A percentile compares a stretch with the other conserved stretches of the same genome.
These are phyloP conservation scores for Agarophyton chilense DNA, from an alignment of 23 red algal species.

Conservation along the genomic window DNA sequence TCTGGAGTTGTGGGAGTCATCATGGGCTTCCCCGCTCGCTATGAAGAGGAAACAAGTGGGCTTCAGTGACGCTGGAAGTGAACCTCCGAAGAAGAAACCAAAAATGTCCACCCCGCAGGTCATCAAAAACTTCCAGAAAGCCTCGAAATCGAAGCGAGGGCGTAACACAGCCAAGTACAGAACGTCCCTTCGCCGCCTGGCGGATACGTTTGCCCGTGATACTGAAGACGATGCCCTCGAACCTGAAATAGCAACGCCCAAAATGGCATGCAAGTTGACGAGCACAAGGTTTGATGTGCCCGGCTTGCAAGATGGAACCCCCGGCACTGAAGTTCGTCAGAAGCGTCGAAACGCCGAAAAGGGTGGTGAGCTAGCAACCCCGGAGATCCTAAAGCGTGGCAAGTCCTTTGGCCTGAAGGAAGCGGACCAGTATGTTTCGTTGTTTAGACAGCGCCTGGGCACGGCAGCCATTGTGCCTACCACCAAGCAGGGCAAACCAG, in stretches of 20 bases:
- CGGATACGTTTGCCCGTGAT: conserved; percentile 38
- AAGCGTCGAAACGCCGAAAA: conserved; percentile 13
- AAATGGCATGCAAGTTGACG: background rate
- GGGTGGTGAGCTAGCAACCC: conserved; percentile 34
- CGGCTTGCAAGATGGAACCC: conserved; percentile 36
- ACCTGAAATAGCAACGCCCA: conserved; percentile 43
- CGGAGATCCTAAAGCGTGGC: conserved; percentile 54
- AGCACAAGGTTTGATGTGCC: background rate
- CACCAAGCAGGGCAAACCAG: background rate
- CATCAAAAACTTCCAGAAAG: conserved; percentile 37
- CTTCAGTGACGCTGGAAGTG: background rate
- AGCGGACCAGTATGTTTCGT: conserved; percentile 45
- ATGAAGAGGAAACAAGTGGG: conserved; percentile 19
- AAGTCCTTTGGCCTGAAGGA: conserved; percentile 47
- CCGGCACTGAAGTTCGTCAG: conserved; percentile 55
- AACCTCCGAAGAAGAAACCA: conserved; percentile 8
- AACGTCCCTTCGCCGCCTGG: conserved; percentile 18
- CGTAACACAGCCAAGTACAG: conserved; percentile 61
- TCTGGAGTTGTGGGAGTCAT: conserved; percentile 34
- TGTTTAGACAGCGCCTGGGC: conserved; percentile 31
- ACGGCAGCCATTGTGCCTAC: background rate
- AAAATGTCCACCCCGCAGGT: conserved; percentile 33
- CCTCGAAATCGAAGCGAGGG: conserved; percentile 21
- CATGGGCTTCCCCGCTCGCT: conserved; percentile 23
- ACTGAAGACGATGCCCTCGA: conserved; percentile 42